Conservation (phyloP, 2,329 filamentous ascomycete species). For the Paracamarosporium sp. region DNA sequence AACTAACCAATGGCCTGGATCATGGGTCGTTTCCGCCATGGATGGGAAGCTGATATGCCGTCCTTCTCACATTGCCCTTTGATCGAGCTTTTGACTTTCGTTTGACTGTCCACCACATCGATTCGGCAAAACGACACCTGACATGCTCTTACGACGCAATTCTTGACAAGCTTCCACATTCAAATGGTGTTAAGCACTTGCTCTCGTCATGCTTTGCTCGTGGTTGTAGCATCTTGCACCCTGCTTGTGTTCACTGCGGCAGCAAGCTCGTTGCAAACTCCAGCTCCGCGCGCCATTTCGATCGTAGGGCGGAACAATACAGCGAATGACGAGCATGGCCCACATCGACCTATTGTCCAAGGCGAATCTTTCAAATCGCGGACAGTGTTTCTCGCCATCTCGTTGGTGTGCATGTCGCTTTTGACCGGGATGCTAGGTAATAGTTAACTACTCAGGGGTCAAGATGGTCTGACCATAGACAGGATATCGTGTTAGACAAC, state of each 20-base stretch:
- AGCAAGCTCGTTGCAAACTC: background rate
- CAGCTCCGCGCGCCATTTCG: background rate
- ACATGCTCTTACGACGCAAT: background rate
- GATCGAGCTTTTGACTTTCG: background rate
- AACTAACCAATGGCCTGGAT: conserved; percentile 1
- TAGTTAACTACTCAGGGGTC: background rate
- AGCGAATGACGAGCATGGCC: background rate
- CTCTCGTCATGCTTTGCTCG: background rate
- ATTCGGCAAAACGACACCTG: background rate
- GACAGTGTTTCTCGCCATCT: conserved; percentile 20
- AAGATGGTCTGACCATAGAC: conserved; percentile 2
- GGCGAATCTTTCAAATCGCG: conserved; percentile 16
- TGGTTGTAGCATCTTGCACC: background rate
- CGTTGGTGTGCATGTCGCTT: conserved; percentile 35
- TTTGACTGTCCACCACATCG: background rate
- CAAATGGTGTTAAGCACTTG: background rate
- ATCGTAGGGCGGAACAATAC: background rate
- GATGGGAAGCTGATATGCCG: background rate
- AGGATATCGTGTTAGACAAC: conserved; percentile 25
- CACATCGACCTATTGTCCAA: background rate
- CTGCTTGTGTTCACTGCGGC: background rate
- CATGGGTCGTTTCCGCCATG: background rate
- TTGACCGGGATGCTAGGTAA: conserved; percentile 33
- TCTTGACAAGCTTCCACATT: background rate
- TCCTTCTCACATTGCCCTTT: background rate